Evolutionary conservation across 305 asterid species (phyloP), one percentile per base, ranked within the genome.

Genomic region (Caryopteris hybrid): DNA sequence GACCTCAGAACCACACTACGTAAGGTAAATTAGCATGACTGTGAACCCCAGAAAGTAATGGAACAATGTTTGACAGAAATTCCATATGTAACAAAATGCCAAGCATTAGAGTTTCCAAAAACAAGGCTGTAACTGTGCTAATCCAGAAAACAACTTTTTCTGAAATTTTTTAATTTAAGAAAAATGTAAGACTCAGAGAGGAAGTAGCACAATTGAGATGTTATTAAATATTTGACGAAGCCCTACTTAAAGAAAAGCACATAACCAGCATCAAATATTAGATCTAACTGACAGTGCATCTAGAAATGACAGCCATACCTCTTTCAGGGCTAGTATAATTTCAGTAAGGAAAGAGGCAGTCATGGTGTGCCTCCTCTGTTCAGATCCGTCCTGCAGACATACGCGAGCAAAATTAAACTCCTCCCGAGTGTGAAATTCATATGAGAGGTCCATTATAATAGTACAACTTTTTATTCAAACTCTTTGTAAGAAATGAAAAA

Each of bases 281-380:
- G 17, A 39, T 22, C 48, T 18, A 31, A 16, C 21, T 17, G 33
- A 18, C 27, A 45, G 17, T 43, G 42, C 17, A 14, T 39, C 13
- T 0, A 57, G 27, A 73, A 52, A 48, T 50, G 76, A 20, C 45
- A 8, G 41, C 1, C 13, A n/a, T 81, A 94, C 99, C 99, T 94
- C 99, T 76, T 91, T 94, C 29, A 94, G 81, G 8, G 96, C 93
- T 68, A 94, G 87, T 69, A 89, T 69, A 78, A 94, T 88, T 85
- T 94, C 98, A 66, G 97, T 87, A 64, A 94, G 83, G 81, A 89
- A 94, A 61, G 96, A 85, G 47, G 83, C 64, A 64, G 86, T 79
- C 53, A 84, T 75, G 23, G 80, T 83, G 20, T 62, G 84, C 79
- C 80, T 73, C 71, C 71, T 81, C 64, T 82, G 84, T 69, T 81